phyloP scores from a whole-genome alignment of 2,329 filamentous ascomycete species.

The Claviceps sp. region DNA sequence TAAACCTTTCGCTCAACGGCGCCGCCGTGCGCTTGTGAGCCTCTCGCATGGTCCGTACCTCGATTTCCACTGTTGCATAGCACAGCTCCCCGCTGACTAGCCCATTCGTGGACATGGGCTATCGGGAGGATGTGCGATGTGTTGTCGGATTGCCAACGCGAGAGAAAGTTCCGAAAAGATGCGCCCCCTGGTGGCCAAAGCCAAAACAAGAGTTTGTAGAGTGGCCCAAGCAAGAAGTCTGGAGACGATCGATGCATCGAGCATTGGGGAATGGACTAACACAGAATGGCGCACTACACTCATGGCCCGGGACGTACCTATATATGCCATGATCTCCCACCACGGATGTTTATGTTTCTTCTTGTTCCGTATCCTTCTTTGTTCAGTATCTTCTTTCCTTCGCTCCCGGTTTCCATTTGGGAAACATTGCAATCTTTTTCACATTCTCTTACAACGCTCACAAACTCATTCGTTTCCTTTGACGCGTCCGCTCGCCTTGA shows the following conservation, averaged over 20 bases:
- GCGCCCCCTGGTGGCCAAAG: no score
- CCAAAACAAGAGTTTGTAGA: no score
- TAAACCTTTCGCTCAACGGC: background rate
- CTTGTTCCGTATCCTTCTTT: background rate
- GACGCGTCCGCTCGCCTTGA: conserved; percentile 6
- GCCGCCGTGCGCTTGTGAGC: background rate
- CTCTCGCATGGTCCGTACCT: background rate
- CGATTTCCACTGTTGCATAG: background rate
- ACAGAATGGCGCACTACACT: background rate
- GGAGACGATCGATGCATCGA: no score
- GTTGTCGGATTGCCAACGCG: no score
- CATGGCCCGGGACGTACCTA: background rate
- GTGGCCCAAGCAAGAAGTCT: no score
- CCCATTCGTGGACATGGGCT: background rate
- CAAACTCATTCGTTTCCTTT: conserved; percentile 47
- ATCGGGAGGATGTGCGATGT: background rate
- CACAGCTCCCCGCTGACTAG: conserved; percentile 1
- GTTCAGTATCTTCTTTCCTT: background rate
- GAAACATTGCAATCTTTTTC: background rate
- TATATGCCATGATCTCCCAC: conserved; percentile 4
- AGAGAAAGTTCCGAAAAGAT: no score
- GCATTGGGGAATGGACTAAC: no score
- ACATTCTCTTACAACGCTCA: conserved; percentile 8
- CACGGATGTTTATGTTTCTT: background rate
- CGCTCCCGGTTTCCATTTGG: conserved; percentile 14